Base-by-base conservation (phyloP, 75 land plant genomes). In the Picea glauca region DNA sequence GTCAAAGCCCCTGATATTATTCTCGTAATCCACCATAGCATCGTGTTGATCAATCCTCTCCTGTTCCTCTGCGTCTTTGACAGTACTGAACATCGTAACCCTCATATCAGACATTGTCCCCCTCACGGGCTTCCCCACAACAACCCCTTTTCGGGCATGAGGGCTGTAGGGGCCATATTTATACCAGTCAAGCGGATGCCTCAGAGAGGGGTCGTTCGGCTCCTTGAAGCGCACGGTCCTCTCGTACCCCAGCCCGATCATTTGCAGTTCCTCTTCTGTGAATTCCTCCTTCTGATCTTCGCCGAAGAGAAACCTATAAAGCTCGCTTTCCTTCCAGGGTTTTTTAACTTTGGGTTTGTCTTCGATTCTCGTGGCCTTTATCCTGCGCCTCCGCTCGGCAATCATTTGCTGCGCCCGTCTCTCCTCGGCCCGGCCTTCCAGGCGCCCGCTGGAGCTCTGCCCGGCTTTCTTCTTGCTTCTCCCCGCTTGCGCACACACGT, bases 81-180 rank as follows among this genome's bases (percentile, higher is more conserved):
- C 91, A 67, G 83, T 83, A 1, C 89, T 82, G 73, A 87, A 87
- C 75, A 93, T 80, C n/a, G 88, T 81, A 32, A 90, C 96, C 13
- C 86, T 68, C 64, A 90, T 84, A 76, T 93, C 91, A 30, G 86
- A 77, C 62, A 87, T 66, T 4, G 85, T 79, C 1, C 93, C 94
- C 18, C 87, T 79, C 23, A 87, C 73, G 2, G 96, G 96, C 11
- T 83, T 86, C 5, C 99, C 96, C 18, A 93, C 83, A 0, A 88
- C 89, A 46, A 90, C 65, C 1, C 97, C 96, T 33, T 92, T 87
- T 93, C 94, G 90, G 46, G 90, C 87, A 56, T 92, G 87, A 35
- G 96, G 99, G 60, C 98, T 94, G 58, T 81, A 93, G 23, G 91
- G 84, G 67, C 98, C 98, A 58, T 93, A 90, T 90, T 93, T 93